Evolutionary conservation across 2,329 filamentous ascomycete genomes (phyloP), one percentile per base, ranked within the genome.

Genomic region (Ambrosiella beaveri): DNA sequence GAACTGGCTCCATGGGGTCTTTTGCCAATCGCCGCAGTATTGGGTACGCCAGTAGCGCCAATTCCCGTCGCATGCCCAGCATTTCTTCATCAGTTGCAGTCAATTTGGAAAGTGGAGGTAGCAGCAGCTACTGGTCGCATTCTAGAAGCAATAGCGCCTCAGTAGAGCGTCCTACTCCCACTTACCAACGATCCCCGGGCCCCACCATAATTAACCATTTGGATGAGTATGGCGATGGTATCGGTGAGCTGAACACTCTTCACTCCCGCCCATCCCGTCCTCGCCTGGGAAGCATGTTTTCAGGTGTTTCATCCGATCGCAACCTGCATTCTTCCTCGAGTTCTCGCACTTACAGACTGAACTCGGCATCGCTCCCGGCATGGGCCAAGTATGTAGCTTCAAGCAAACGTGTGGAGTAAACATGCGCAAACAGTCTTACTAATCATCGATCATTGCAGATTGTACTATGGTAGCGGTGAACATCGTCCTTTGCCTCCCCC

Each of bases 381-480:
- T 82, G 79, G 79, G 79, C 78, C 36, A 73, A 68, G 73, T 76
- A 68, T 65, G 68, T 57, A 38, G 13, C 8, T 44, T 45, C 35
- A 39, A 4, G 27, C 19, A 51, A 51, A 51, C 19, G 27, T 19
- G 17, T 35, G 27, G 45, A 9, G 13, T 36, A 41, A 13, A n/a
- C 52, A 40, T 15, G 9, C 15, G 1, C 37, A 54, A 54, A 38
- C 15, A 17, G 9, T 6, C 13, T 41, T 17, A 17, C 35, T 40
- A 19, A 51, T 17, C 35, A 54, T 41, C 52, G n/a, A 38, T 15
- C 8, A n/a, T 39, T 9, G 36, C 45, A 81, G 75, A 63, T 71
- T 87, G 13, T 89, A 88, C 68, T 89, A 89, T 66, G 80, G 81
- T 40, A 81, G 80, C 57, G 81, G 82, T 55, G 82, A 79, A 67